These are phyloP conservation scores for Aspergillus baeticus DNA, from an alignment of 495 filamentous ascomycete genomes.

Conservation along the genomic window DNA sequence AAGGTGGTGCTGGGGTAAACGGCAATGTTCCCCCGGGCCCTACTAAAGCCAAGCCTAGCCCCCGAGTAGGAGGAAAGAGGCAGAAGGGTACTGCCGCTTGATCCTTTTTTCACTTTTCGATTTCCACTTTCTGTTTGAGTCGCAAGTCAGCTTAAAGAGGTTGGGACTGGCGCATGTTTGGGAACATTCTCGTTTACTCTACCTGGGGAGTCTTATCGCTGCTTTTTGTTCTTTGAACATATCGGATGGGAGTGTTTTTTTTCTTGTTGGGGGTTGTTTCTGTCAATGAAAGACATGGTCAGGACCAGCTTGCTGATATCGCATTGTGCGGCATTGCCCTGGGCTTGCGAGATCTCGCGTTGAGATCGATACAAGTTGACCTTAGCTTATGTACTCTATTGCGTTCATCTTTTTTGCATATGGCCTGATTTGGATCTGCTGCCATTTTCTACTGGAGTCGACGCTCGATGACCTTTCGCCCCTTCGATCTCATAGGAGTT, in stretches of 20 bases:
- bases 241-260: slow-evolving; percentile 20
- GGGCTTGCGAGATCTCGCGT: slow-evolving; percentile 8
- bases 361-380: slow-evolving; percentile 5
- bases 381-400: slow-evolving; percentile 33
- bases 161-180: slow-evolving; percentile 35
- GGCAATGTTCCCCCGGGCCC: slow-evolving; percentile 38
- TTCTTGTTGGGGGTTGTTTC: slow-evolving; percentile 7
- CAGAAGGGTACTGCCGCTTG: slow-evolving; percentile 47
- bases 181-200: slow-evolving; percentile 26
- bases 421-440: slow-evolving; percentile 22
- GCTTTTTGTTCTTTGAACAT: slow-evolving; percentile 22
- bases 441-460: slow-evolving; percentile 5
- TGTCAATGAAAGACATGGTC: slow-evolving; percentile 16
- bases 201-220: slow-evolving; percentile 23
- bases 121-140: neutral
- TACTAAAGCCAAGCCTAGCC: slow-evolving; percentile 57
- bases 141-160: slow-evolving; percentile 25
- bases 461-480: slow-evolving; percentile 8
- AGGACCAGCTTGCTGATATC: slow-evolving; percentile 13
- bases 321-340: slow-evolving; percentile 1
- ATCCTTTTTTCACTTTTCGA: slow-evolving; percentile 18
- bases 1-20: slow-evolving; percentile 49
- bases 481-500: neutral
- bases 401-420: slow-evolving; percentile 29
- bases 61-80: slow-evolving; percentile 52